Evolutionary conservation across 331 rosid genomes (phyloP), one percentile per base, ranked within the genome.

Genomic region (Dryas integrifolia): DNA sequence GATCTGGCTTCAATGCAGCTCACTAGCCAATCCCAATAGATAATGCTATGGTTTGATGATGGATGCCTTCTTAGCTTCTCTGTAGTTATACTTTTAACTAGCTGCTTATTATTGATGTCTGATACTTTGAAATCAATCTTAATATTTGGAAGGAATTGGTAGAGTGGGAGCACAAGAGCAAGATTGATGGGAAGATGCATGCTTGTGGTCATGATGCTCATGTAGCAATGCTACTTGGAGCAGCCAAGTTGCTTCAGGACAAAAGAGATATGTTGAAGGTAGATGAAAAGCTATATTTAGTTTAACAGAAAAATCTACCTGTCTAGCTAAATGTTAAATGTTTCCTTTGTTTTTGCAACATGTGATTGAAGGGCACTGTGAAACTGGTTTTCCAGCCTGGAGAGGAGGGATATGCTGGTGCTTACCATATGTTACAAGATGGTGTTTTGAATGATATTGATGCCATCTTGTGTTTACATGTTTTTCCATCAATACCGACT

Each of bases 201-300:
- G 84, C 86, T 44, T 79, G 80, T 53, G 86, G 86, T n/a, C 86
- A 83, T 52, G 86, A 83, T 76, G 56, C 86, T 60, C 86, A 83
- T 50, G 86, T 83, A 13, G 84, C 86, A 40, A 83, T 83, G 86
- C 77, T 83, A 48, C 72, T 83, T 18, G 86, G 86, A 69, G 84
- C 86, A 72, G 86, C 86, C 43, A 83, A 77, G 76, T 63, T 83
- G 61, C 84, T 79, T 47, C 86, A 79, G 50, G 48, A 58, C 40
- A 76, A 44, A 68, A 68, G 10, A 67, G 51, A 70, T 10, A 45
- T 30, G 49, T 43, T 83, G 13, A 79, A 83, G 86, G 86, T 76
- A 47, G 73, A 65, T 47, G 11, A 46, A n/a, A 38, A 50, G 3
- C 47, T 51, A 8, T 26, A 5, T 10, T 5, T 5, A 24, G 62